Evolutionary conservation across 352 stramenopile genomes (phyloP).

Genomic region (Globisporangium barbulae): DNA sequence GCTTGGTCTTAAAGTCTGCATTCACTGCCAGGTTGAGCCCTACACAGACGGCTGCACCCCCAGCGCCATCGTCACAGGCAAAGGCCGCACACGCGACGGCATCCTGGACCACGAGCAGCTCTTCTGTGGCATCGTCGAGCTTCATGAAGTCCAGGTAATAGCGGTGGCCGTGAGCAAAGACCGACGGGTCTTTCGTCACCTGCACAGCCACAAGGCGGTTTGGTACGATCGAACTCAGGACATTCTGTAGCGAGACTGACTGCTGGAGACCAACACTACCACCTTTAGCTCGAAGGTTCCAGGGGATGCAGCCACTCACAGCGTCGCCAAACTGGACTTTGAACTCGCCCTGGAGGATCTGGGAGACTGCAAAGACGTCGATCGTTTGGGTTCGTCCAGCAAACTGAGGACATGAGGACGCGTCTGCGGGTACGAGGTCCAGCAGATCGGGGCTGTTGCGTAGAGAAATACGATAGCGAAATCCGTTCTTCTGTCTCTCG

Average conservation of each 20-base stretch:
- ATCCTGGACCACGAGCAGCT: conserved; percentile 27
- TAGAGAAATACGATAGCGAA: conserved; percentile 50
- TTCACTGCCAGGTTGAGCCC: conserved; percentile 42
- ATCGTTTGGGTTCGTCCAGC: conserved; percentile 59
- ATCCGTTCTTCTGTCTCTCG: conserved; percentile 31
- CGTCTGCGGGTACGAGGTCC: conserved; percentile 41
- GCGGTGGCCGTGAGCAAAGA: conserved; percentile 28
- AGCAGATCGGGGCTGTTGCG: conserved; percentile 49
- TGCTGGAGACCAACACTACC: not conserved
- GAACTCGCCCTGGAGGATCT: conserved; percentile 49
- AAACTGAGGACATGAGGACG: conserved; percentile 30
- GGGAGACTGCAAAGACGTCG: conserved; percentile 35
- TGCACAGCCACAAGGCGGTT: conserved; percentile 37
- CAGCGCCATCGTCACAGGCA: conserved; percentile 37
- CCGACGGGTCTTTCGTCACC: conserved; percentile 42
- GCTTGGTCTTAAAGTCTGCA: conserved; percentile 32
- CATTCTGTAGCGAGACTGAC: conserved; percentile 33
- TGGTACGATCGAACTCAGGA: conserved; percentile 32
- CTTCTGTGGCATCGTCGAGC: conserved; percentile 30
- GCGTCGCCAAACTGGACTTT: conserved; percentile 35
- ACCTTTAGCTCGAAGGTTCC: conserved; percentile 37
- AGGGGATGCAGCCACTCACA: conserved; percentile 39
- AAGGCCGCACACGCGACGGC: conserved; percentile 37
- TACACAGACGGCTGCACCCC: conserved; percentile 25
- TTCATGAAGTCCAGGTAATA: conserved; percentile 53